Conservation (phyloP, 306 rosid species). For the Gleditsia sinensis region DNA sequence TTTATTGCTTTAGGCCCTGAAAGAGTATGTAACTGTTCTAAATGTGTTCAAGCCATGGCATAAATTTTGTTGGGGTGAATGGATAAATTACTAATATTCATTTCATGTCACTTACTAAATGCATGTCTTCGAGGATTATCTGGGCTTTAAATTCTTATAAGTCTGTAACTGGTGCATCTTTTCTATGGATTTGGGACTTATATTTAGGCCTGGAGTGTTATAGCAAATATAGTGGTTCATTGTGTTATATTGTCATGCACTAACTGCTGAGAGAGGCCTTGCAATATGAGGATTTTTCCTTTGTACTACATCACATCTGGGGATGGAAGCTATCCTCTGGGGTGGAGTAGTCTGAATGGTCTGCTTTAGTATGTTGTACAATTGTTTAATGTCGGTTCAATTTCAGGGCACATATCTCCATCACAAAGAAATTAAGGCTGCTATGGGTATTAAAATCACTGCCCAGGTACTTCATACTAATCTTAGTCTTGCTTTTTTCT, state of each 20-base stretch:
- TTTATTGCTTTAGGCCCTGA: background rate
- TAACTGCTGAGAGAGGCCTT: background rate
- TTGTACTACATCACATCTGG: background rate
- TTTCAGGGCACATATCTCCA: slow-evolving; percentile 91
- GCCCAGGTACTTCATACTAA: slow-evolving; percentile 72
- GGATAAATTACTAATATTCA: background rate
- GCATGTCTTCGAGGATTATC: background rate
- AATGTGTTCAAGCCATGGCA: background rate
- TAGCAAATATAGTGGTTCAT: background rate
- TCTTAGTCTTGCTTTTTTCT: slow-evolving; percentile 21
- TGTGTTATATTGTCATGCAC: background rate
- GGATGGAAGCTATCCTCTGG: slow-evolving; percentile 7
- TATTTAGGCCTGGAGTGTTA: background rate
- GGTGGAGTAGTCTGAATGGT: background rate
- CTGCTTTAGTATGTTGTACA: slow-evolving; percentile 1
- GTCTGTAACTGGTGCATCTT: background rate
- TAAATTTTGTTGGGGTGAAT: background rate
- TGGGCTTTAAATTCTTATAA: background rate
- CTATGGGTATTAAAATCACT: slow-evolving; percentile 94
- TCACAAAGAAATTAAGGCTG: slow-evolving; percentile 97
- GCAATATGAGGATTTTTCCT: background rate
- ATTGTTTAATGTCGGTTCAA: slow-evolving; percentile 29
- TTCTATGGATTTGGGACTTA: background rate
- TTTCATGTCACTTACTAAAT: background rate
- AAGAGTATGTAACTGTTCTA: background rate